These are phyloP conservation scores for Lathyrus tuberosus DNA, from an alignment of 306 rosid genomes.

Conservation along the genomic window DNA sequence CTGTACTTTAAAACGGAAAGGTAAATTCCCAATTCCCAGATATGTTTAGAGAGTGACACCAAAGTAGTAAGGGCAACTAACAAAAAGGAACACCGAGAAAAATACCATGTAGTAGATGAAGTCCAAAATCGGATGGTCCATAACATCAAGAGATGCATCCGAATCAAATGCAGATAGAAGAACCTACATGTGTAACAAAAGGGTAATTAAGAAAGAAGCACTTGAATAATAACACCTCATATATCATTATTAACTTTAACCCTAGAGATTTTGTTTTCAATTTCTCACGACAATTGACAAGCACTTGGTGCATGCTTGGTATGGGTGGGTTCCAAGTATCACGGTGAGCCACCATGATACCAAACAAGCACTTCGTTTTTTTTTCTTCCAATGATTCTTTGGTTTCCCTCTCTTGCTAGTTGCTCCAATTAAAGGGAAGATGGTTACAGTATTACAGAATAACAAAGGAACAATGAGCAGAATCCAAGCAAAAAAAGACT, in stretches of 20 bases:
- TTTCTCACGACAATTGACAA: background rate
- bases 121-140: conserved; percentile 60
- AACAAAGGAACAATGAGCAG: conserved; percentile 22
- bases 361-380: background rate
- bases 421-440: conserved; percentile 19
- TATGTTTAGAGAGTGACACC: conserved; percentile 9
- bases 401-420: conserved; percentile 13
- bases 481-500: conserved; percentile 15
- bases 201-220: conserved; percentile 28
- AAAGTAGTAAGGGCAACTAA: background rate
- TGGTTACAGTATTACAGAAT: background rate
- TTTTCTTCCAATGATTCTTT: background rate
- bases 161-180: conserved; percentile 74
- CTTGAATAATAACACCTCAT: conserved; percentile 25
- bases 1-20: conserved; percentile 48
- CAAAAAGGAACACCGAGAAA: conserved; percentile 31
- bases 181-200: conserved; percentile 54
- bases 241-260: conserved; percentile 19
- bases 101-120: conserved; percentile 78
- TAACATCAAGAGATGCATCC: conserved; percentile 82
- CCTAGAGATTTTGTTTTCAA: conserved; percentile 12
- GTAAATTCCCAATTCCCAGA: conserved; percentile 21
- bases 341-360: too few relatives aligned
- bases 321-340: too few relatives aligned
- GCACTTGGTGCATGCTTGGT: background rate